phyloP scores from a whole-genome alignment of 805 yeast species.

The Starmerella sirachaensis region DNA sequence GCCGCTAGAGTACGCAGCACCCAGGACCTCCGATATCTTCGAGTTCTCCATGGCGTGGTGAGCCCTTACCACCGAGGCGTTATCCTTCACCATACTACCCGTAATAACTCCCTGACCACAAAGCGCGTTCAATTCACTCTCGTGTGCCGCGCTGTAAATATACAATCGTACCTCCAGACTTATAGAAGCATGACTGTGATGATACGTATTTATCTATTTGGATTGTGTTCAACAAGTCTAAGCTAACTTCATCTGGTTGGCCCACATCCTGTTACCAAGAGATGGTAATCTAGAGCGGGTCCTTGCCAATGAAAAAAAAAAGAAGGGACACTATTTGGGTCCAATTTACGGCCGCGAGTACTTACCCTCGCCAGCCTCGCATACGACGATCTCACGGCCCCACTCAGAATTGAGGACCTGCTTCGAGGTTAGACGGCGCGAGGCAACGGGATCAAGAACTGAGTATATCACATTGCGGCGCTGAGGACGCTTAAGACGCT shows the following conservation, averaged over 20 bases:
- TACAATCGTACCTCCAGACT: too few species aligned
- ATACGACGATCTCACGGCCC: conserved; percentile 77
- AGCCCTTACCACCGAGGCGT: too few species aligned
- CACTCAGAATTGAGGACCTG: conserved; percentile 86
- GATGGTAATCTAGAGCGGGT: background rate
- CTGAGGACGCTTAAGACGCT: conserved; percentile 65
- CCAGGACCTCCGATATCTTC: conserved; percentile 17
- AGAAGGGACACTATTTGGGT: background rate
- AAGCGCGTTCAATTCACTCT: too few species aligned
- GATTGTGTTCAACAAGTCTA: too few species aligned
- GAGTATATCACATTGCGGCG: conserved; percentile 89
- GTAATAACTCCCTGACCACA: too few species aligned
- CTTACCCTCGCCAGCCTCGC: conserved; percentile 49
- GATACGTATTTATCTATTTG: too few species aligned
- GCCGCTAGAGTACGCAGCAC: conserved; percentile 20
- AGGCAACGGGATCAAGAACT: conserved; percentile 78
- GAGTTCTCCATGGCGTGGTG: conserved; percentile 6
- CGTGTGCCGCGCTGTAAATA: too few species aligned
- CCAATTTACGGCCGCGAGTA: background rate
- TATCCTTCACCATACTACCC: too few species aligned
- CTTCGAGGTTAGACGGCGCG: conserved; percentile 69
- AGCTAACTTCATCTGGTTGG: too few species aligned
- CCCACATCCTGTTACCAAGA: too few species aligned
- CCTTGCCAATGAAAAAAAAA: background rate
- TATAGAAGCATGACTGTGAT: too few species aligned